Conservation (phyloP, 495 filamentous ascomycete genomes). For the Aspergillus homomorphus region DNA sequence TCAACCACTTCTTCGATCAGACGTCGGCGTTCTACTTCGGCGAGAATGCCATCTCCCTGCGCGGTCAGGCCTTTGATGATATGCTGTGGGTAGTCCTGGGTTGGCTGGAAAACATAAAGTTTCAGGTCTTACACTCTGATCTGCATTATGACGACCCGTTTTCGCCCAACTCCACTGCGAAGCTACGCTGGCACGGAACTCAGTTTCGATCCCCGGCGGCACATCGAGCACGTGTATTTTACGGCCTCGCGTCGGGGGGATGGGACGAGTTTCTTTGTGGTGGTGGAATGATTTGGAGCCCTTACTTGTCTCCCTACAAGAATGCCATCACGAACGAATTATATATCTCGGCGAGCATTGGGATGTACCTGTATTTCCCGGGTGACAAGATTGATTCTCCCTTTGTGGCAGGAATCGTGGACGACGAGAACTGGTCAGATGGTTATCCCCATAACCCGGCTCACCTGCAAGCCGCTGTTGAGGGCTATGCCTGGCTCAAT, state of each 20-base stretch:
- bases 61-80: slow-evolving; percentile 86
- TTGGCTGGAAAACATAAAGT: slow-evolving; percentile 82
- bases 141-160: slow-evolving; percentile 43
- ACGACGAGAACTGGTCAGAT: slow-evolving; percentile 15
- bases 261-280: slow-evolving; percentile 82
- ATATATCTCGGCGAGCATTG: slow-evolving; percentile 76
- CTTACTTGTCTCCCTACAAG: slow-evolving; percentile 79
- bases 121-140: slow-evolving; percentile 67
- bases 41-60: slow-evolving; percentile 72
- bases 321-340: slow-evolving; percentile 97
- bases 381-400: slow-evolving; percentile 72
- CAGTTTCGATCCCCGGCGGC: slow-evolving; percentile 78
- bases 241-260: slow-evolving; percentile 71
- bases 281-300: slow-evolving; percentile 94
- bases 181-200: slow-evolving; percentile 63
- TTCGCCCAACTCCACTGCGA: slow-evolving; percentile 13
- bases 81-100: slow-evolving; percentile 96
- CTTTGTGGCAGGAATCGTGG: slow-evolving; percentile 39
- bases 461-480: slow-evolving; percentile 67
- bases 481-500: slow-evolving; percentile 80
- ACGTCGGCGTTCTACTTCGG: slow-evolving; percentile 77
- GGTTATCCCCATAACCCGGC: slow-evolving; percentile 56
- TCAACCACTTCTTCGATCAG: slow-evolving; percentile 82
- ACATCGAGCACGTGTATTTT: slow-evolving; percentile 85
- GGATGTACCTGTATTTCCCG: slow-evolving; percentile 90